Evolutionary conservation across 208 protist species (phyloP), one percentile per base, ranked within the genome.

Genomic region (Crithidia fasciculata): DNA sequence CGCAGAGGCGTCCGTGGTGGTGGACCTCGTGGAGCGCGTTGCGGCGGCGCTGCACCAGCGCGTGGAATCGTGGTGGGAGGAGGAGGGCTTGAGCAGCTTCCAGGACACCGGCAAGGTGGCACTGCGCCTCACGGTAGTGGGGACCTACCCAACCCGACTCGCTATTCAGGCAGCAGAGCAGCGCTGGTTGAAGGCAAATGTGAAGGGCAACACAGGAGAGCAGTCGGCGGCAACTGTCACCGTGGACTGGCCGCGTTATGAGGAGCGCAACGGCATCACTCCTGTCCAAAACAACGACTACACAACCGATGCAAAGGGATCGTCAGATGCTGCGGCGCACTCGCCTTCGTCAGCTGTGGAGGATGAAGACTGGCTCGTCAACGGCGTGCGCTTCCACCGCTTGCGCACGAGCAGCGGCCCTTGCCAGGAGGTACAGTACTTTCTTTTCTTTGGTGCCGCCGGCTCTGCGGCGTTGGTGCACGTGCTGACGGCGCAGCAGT

Each of bases 381-480:
- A 90, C 64, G 89, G 91, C 18, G 87, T 93, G 3, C 57, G 78
- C 10, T 88, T 95, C 55, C 82, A 71, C 58, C 76, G 84, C 36
- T 44, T 89, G 40, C 57, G 54, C n/a, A 39, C 41, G 39, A 8
- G 58, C 43, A 28, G 13, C 9, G 5, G 8, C 64, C 2, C 52
- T 16, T 19, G 16, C 9, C 28, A 37, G 0, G 63, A 54, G 13
- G 80, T 93, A 13, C 90, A 95, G 66, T 81, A 84, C 43, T 84
- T 95, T 53, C 73, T 95, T 6, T 95, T 91, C 76, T 58, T 95
- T 18, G 90, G 90, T 5, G 76, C 84, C 8, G 74, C 63, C 12
- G 78, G 72, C 10, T 78, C 84, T 0, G 40, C 79, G 6, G 72
- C 90, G 39, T 77, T 87, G 15, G 47, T 91, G 8, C 90, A 95